Evolutionary conservation across 805 yeast species (phyloP), one percentile per base, ranked within the genome.

Genomic region (Zygotorulaspora sp.): DNA sequence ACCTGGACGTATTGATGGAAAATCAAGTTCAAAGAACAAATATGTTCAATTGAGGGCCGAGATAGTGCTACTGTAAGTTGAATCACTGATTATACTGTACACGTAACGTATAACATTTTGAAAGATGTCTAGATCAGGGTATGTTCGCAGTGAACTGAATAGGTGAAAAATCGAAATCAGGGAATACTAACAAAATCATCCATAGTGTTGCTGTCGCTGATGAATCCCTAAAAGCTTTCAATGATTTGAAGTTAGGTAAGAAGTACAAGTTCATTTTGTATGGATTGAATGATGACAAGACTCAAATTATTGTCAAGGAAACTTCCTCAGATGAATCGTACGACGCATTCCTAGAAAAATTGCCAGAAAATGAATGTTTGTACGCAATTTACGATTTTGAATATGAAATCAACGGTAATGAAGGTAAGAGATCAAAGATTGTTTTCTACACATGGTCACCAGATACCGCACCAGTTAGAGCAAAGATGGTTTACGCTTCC

Each of bases 401-500:
- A 71, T 92, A 89, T 68, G 95, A 88, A 67, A 71, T 86, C 44
- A 77, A 83, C 50, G 78, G 77, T 36, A 89, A 87, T 55, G 97
- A 90, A 68, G 98, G 98, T 64, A 88, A 87, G 76, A 84, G 95
- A 74, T 77, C 80, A 50, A 80, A 78, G 65, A 74, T 78, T 47
- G 71, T 77, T 30, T 70, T 78, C 71, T 67, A 70, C 72, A 84
- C 92, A 52, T 92, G 98, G 98, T 80, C 97, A 47, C 98, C 98
- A 58, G 98, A 92, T 64, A 86, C 95, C 46, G 96, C 97, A 38
- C 87, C 92, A 46, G 80, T 92, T 58, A 83, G 94, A 74, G 66
- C 88, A 55, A 92, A 92, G 83, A 92, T 92, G 98, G 84, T 90
- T 47, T 90, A 89, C 72, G 97, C 98, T 32, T 79, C 96, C n/a